Conservation (phyloP, 2,329 filamentous ascomycete species). For the Cadophora malorum region DNA sequence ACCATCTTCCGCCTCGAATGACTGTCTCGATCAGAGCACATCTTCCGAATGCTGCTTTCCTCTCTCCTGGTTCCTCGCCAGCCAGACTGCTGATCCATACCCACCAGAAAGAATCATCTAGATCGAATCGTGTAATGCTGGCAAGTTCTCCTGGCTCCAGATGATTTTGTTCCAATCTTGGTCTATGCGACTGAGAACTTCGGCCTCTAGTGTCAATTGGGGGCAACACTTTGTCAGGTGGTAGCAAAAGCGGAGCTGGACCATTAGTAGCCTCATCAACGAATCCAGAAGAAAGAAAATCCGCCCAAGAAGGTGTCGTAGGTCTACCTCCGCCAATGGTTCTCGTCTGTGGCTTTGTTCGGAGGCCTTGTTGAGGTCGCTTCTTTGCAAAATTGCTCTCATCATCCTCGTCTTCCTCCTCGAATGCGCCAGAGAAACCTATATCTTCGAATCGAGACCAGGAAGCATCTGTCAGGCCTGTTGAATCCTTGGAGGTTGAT, state of each 20-base stretch:
- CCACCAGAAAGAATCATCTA: slow-evolving; percentile 99
- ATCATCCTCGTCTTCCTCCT: slow-evolving; percentile 71
- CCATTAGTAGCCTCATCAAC: slow-evolving; percentile 73
- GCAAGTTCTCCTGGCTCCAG: slow-evolving; percentile 93
- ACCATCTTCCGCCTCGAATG: slow-evolving; percentile 83
- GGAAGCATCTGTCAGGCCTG: slow-evolving; percentile 80
- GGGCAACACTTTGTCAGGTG: slow-evolving; percentile 88
- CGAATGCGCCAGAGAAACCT: slow-evolving; percentile 80
- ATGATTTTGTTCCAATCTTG: slow-evolving; percentile 70
- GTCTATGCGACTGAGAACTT: slow-evolving; percentile 85
- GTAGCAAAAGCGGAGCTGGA: slow-evolving; percentile 75
- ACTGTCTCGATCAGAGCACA: slow-evolving; percentile 91
- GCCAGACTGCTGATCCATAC: slow-evolving; percentile 98
- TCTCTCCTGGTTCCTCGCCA: slow-evolving; percentile 81
- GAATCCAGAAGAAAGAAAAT: slow-evolving; percentile 95
- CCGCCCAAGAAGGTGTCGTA: slow-evolving; percentile 97
- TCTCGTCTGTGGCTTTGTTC: slow-evolving; percentile 70
- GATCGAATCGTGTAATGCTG: slow-evolving; percentile 82
- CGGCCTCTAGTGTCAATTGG: slow-evolving; percentile 80
- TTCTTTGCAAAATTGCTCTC: slow-evolving; percentile 43
- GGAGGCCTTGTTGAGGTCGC: slow-evolving; percentile 59
- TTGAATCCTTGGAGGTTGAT: slow-evolving; percentile 73
- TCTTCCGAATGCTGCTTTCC: slow-evolving; percentile 92
- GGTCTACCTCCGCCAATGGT: slow-evolving; percentile 69
- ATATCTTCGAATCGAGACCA: slow-evolving; percentile 98